Evolutionary conservation across 352 stramenopile genomes (phyloP).

Genomic region (Phytophthora megakarya): DNA sequence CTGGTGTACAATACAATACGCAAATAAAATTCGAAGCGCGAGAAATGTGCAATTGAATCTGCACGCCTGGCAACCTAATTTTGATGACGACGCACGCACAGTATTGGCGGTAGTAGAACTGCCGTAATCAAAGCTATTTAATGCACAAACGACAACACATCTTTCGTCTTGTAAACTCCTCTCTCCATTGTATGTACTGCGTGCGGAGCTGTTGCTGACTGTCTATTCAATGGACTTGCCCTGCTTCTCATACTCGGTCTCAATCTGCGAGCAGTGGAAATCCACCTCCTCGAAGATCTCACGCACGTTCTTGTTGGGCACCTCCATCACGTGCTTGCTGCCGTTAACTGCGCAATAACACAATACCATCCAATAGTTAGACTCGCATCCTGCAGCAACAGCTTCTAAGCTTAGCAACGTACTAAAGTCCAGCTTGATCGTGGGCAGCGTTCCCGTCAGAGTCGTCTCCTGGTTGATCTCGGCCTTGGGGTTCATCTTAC

Average conservation of each 20-base stretch:
- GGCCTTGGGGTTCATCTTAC: slow-evolving; percentile 79
- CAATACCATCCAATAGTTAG: slow-evolving; percentile 4
- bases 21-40: no score
- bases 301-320: slow-evolving; percentile 74
- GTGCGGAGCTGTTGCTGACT: slow-evolving; percentile 16
- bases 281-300: slow-evolving; percentile 88
- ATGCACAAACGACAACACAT: slow-evolving; percentile 16
- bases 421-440: slow-evolving; percentile 88
- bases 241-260: slow-evolving; percentile 83
- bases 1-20: no score
- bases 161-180: slow-evolving; percentile 19
- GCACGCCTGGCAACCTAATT: slow-evolving; percentile 40
- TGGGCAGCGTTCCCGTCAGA: slow-evolving; percentile 55
- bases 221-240: slow-evolving; percentile 86
- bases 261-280: slow-evolving; percentile 85
- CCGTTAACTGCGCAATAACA: slow-evolving; percentile 64
- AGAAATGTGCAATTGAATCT: no score
- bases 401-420: slow-evolving; percentile 5
- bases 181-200: slow-evolving; percentile 22
- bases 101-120: slow-evolving; percentile 64
- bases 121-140: slow-evolving; percentile 44
- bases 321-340: slow-evolving; percentile 70
- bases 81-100: slow-evolving; percentile 46
- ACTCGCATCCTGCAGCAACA: neutral
- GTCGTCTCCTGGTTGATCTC: slow-evolving; percentile 67